These are phyloP conservation scores for Penicillium ucsense DNA, from an alignment of 495 filamentous ascomycete genomes.

Conservation along the genomic window DNA sequence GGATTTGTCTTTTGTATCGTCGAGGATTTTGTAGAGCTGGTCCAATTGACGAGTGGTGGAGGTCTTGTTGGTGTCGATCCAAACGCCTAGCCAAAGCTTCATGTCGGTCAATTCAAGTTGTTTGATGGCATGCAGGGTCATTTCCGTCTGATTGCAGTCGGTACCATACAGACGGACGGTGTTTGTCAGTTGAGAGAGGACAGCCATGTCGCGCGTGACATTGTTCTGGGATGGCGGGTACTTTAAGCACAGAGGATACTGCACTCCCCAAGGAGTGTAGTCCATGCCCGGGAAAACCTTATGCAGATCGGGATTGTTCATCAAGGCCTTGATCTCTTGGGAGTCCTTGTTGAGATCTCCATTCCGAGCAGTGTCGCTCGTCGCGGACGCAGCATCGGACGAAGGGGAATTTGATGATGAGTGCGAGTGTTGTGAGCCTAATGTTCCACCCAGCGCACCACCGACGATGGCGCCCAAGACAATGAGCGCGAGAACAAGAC, in stretches of 20 bases:
- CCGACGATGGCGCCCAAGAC: constrained; percentile 64
- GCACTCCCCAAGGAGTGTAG: constrained; percentile 85
- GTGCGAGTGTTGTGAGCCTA: constrained; percentile 41
- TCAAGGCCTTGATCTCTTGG: constrained; percentile 65
- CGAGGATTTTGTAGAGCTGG: constrained; percentile 73
- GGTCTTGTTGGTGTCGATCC: constrained; percentile 76
- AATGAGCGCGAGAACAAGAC: constrained; percentile 47
- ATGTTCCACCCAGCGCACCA: constrained; percentile 65
- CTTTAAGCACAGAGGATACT: constrained; percentile 76
- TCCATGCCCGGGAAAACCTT: constrained; percentile 97
- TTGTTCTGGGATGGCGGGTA: constrained; percentile 85
- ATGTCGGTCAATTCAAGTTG: constrained; percentile 63
- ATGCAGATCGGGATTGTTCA: constrained; percentile 73
- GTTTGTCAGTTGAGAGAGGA: constrained; percentile 86
- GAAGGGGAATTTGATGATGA: constrained; percentile 2
- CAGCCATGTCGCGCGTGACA: constrained; percentile 82
- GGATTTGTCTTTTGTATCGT: constrained; percentile 49
- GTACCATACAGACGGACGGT: constrained; percentile 87
- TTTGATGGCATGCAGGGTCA: constrained; percentile 79
- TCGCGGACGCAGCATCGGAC: constrained; percentile 7
- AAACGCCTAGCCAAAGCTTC: constrained; percentile 94
- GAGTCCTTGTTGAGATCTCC: constrained; percentile 68
- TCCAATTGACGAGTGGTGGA: constrained; percentile 73
- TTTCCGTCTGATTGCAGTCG: constrained; percentile 95
- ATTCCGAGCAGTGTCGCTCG: constrained; percentile 42